Base-by-base conservation (phyloP, 2,329 filamentous ascomycete species). In the Diaporthe nobilis region DNA sequence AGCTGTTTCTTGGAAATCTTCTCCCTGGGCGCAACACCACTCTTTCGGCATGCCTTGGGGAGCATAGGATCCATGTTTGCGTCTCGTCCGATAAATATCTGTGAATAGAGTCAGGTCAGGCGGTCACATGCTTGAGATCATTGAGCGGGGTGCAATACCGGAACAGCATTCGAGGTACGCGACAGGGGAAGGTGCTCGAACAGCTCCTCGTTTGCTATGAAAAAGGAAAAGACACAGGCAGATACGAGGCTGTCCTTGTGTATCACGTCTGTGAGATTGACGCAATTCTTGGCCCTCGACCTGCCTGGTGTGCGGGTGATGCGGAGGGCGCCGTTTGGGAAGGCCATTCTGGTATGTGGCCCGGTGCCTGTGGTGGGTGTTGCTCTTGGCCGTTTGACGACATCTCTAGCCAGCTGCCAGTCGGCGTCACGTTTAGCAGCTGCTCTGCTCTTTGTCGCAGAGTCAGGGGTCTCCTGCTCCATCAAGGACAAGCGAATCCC, bases 241-340 rank as follows among this genome's bases (percentile, higher is more conserved):
- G 80, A 79, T n/a, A 77, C 28, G 8, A 81, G 77, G 5, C 77
- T 75, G 0, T 78, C 67, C 57, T 77, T 79, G 47, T 80, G 53
- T 49, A 81, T 79, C 15, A 81, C 17, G 58, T 80, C 80, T 17
- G 58, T 20, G 6, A 81, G 72, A 44, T 77, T 78, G 31, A 81
- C 34, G 42, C 80, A 81, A 53, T 81, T 81, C 55, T 79, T 80
- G 13, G 77, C 68, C 7, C 74, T n/a, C 34, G 37, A 42, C 63
- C 80, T 76, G 3, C 80, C 80, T 0, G 77, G 76, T 4, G 80
- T 81, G n/a, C 80, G 78, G 12, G 79, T 81, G 39, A 81, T 81
- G 20, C 80, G 78, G 25, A 81, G 68, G 2, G 77, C 80, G 20
- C 80, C 80, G 39, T 78, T 75, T 20, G 78, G 76, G 65, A 78